These are phyloP conservation scores for Xylaria digitata DNA, from an alignment of 2,329 filamentous ascomycete species.

Conservation along the genomic window DNA sequence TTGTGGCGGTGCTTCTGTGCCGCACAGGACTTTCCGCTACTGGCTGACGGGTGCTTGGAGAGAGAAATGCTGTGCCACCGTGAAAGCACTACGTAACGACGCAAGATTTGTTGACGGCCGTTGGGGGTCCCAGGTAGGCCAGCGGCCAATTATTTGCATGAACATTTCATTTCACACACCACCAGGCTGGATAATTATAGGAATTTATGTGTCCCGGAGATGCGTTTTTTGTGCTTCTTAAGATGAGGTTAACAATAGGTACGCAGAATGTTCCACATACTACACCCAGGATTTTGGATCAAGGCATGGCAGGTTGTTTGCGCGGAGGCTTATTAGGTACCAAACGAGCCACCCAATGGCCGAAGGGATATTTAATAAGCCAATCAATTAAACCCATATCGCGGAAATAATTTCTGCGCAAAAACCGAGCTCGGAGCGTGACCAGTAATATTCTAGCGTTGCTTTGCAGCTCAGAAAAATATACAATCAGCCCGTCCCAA, in stretches of 20 bases:
- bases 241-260: neutral
- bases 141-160: conserved; percentile 19
- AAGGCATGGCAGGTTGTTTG: neutral
- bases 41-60: conserved; percentile 6
- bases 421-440: conserved; percentile 12
- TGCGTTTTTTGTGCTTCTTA: neutral
- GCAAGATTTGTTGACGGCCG: conserved; percentile 15
- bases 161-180: conserved; percentile 18
- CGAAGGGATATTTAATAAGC: neutral
- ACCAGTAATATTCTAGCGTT: conserved; percentile 14
- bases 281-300: neutral
- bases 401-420: neutral
- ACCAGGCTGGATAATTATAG: neutral
- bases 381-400: conserved; percentile 1
- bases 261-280: neutral
- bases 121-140: neutral
- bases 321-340: neutral
- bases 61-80: conserved; percentile 26
- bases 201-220: neutral
- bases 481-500: conserved; percentile 14
- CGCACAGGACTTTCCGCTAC: conserved; percentile 10
- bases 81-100: conserved; percentile 17
- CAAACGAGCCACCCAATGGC: neutral
- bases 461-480: conserved; percentile 13
- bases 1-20: conserved; percentile 28